Evolutionary conservation across 495 filamentous ascomycete genomes (phyloP).

Genomic region (Penicillium ochrochloron): DNA sequence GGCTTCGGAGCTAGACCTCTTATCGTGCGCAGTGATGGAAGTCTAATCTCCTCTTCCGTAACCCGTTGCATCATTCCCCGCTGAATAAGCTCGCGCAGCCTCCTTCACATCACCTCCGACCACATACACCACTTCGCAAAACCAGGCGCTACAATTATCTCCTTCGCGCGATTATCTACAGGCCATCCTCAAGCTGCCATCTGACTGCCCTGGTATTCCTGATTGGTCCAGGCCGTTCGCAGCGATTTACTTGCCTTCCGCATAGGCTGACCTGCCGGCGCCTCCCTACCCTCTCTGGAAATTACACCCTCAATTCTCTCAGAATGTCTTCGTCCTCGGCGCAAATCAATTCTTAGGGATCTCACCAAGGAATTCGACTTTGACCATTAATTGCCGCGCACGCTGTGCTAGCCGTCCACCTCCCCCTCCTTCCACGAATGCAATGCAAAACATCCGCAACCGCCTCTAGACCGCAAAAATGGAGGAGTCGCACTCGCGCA

Average conservation of each 20-base stretch:
- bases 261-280: not conserved
- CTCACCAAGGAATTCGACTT: not conserved
- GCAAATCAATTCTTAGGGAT: not conserved
- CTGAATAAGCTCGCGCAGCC: slow-evolving; percentile 2
- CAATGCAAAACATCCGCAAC: slow-evolving; percentile 10
- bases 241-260: not conserved
- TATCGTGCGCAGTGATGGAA: not conserved
- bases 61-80: slow-evolving; percentile 1
- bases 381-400: not conserved
- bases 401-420: not conserved
- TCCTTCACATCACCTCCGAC: not conserved
- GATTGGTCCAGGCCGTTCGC: not conserved
- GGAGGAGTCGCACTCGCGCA: slow-evolving; percentile 28
- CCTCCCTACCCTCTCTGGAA: not conserved
- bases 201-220: not conserved
- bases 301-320: not conserved
- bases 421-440: slow-evolving; percentile 10
- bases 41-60: not conserved
- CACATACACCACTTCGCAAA: not conserved
- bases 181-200: not conserved
- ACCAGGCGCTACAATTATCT: not conserved
- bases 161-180: not conserved
- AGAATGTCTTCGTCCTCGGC: not conserved
- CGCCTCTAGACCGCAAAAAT: slow-evolving; percentile 22
- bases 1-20: not conserved